Evolutionary conservation across 371 early-diverging fungal genomes (phyloP), one percentile per base, ranked within the genome.

Genomic region (Mucor mucedo): DNA sequence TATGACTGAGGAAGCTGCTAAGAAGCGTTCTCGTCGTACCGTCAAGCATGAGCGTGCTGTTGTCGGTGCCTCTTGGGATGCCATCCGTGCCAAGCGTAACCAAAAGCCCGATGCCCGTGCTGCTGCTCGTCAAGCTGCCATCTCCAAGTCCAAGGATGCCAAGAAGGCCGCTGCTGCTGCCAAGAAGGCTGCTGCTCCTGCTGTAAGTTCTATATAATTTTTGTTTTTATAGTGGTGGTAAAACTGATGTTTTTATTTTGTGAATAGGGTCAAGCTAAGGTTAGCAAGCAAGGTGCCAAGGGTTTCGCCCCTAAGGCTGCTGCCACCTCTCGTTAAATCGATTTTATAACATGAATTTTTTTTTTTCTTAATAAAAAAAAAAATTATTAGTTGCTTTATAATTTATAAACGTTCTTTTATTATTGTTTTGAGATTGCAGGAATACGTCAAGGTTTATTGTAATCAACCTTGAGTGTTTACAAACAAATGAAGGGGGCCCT

Each of bases 21-120:
- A 96, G 93, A 98, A 96, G 93, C 91, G 95, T 75, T 88, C 93
- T 66, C 92, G 94, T 77, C 90, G 92, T 74, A 85, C 91, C 54
- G 96, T 97, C 83, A 97, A 98, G 92, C 91, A 87, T 82, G 93
- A 95, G 80, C 95, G 98, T 85, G 96, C 93, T 64, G 85, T 98
- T 72, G 97, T 91, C 66, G 98, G 98, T 86, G 94, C 93, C 61
- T 88, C 95, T 70, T 89, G 92, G 86, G 98, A 98, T 70, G 89
- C 91, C 64, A 94, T 98, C 83, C 92, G 93, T 76, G 97, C 95
- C 77, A 93, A 95, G 89, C 94, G 97, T 74, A 89, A 86, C 86
- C 93, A 94, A 84, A 95, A 93, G 89, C 90, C 97, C 63, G 98
- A 93, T 80, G 89, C 92, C 66, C 92, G 97, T 78, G 93, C 92